Base-by-base conservation (phyloP, 2,329 filamentous ascomycete genomes). In the Aspergillus fructus region DNA sequence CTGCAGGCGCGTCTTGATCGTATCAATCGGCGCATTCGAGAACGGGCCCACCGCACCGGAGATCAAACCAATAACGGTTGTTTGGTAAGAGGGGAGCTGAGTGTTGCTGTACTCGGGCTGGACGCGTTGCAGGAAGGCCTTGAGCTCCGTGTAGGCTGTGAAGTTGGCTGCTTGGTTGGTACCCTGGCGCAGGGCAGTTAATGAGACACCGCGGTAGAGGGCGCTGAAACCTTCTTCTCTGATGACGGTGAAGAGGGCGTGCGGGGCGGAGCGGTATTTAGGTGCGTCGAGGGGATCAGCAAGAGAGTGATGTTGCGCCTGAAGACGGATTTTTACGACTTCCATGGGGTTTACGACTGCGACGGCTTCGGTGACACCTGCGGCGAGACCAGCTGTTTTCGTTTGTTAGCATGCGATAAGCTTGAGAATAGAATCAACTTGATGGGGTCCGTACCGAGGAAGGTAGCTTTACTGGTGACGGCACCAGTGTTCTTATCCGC, bases 81-180 rank as follows among this genome's bases (percentile, higher is more conserved):
- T 99, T 78, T 97, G 92, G 78, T 89, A 97, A 53, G 86, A 85
- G 2, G 94, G 93, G 42, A 99, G 81, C 65, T 86, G 86, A 15
- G 73, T 74, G 62, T 84, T 78, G 53, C 80, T 81, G 60, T 86
- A 88, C 66, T 89, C 80, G 7, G 89, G 88, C 76, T 96, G 92
- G 70, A 80, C 85, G 49, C 81, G 77, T 72, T 91, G 87, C 52
- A 97, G 82, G 52, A 81, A 80, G 59, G 89, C 85, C 80, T 96
- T 96, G 77, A 99, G 88, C 77, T 97, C 91, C 1, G 89, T 90
- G 80, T 99, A 99, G 11, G 94, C 93, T 13, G 93, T 97, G 81
- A 99, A 99, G 82, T 99, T 99, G 76, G 93, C 92, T 47, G 96
- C 94, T 81, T 99, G 94, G 79, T 99, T 99, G 62, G 89, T 92